phyloP scores from a whole-genome alignment of 345 rosid species.

The Lepidium sativum region DNA sequence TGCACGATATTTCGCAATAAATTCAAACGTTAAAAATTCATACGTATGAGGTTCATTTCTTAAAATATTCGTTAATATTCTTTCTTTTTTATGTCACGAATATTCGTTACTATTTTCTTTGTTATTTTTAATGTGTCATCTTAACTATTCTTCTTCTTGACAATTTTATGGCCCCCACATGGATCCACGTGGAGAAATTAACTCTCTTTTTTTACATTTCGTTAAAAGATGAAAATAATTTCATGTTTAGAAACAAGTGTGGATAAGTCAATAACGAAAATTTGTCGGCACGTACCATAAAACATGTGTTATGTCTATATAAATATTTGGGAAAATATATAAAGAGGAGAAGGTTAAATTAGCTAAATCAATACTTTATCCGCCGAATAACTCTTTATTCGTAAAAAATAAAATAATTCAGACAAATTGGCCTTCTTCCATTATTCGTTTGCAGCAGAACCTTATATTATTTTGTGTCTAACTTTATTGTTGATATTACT shows the following conservation, averaged over 20 bases:
- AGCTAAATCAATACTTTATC: conserved; percentile 2
- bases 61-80: no score
- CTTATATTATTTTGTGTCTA: background rate
- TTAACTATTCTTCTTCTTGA: no score
- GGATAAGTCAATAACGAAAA: conserved; percentile 22
- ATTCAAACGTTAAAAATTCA: background rate
- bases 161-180: conserved; percentile 25
- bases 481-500: no score
- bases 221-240: conserved; percentile 1
- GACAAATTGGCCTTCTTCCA: conserved; percentile 6
- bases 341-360: background rate
- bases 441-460: conserved; percentile 18
- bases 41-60: no score
- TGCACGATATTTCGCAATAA: background rate
- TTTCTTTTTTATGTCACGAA: no score
- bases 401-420: background rate
- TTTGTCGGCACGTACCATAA: conserved; percentile 26
- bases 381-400: conserved; percentile 16
- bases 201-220: background rate
- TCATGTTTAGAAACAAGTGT: conserved; percentile 5
- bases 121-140: no score
- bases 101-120: no score
- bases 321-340: background rate
- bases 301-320: conserved; percentile 20
- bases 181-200: conserved; percentile 22